Evolutionary conservation across 257 asterid genomes (phyloP), one percentile per base, ranked within the genome.

Genomic region (Catharanthus roseus): DNA sequence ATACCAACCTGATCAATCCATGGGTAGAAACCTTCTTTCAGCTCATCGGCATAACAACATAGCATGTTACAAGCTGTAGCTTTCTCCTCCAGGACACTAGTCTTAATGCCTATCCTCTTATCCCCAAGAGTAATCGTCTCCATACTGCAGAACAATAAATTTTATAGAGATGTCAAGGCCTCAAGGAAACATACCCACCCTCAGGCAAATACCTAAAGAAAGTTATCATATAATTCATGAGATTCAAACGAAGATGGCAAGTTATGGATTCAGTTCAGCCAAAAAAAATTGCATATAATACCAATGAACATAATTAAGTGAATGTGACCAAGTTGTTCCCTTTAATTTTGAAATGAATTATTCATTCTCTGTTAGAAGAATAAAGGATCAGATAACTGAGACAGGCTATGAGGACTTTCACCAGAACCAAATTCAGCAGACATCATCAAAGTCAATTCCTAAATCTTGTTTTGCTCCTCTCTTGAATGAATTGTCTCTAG

Each of bases 41-140:
- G 74, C 87, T 95, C 96, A 80, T 91, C 97, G 26, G 99, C 99
- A 81, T 95, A 95, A 86, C 99, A 95, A 72, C 99, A 95, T 23
- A 95, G 80, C 99, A 95, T 95, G 84, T 95, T 95, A 81, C 97
- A 95, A 68, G 97, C 97, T 47, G 99, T 95, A 80, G 99, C 97
- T 77, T 95, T 93, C 72, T 95, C 99, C 86, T 95, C 99, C 10
- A 95, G 86, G 76, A 95, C 96, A 65, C 96, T 95, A 31, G 97
- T 95, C 77, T 95, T 91, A 71, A 95, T 95, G 66, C 97, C 99
- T 65, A 95, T 95, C 80, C 97, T 89, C 83, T 91, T 95, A 80
- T 91, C 99, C 74, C 99, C 96, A 34, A 95, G 87, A 36, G 96
- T 95, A 77, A 95, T 95, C 79, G 93, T 95, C 74, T 95, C 97